Evolutionary conservation across 306 rosid species (phyloP).

Genomic region (Prunus davidiana): DNA sequence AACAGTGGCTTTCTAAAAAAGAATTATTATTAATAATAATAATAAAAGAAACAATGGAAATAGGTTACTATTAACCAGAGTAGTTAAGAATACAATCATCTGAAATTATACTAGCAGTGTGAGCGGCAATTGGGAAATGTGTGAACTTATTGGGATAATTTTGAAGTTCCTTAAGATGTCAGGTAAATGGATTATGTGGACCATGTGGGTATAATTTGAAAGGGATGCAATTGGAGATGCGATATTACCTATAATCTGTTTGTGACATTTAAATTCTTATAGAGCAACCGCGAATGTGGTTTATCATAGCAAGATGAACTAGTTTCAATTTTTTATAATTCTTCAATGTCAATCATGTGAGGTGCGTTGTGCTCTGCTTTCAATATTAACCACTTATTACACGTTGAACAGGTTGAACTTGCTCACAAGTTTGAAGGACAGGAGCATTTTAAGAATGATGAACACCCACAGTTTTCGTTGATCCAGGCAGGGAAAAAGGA

Average conservation of each 20-base stretch:
- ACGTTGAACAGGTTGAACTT: constrained; percentile 67
- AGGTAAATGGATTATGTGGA: not conserved
- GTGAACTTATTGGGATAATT: not conserved
- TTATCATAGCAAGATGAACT: not conserved
- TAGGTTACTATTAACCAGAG: too few species aligned
- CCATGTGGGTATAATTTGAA: not conserved
- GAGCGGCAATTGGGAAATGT: too few species aligned
- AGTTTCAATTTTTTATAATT: not conserved
- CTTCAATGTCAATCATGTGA: not conserved
- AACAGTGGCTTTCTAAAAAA: too few species aligned
- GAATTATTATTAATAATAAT: too few species aligned
- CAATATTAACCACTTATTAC: constrained; percentile 23
- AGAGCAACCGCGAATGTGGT: not conserved
- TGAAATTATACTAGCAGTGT: too few species aligned
- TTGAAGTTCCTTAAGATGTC: not conserved
- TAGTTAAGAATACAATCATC: too few species aligned
- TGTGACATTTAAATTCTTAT: not conserved
- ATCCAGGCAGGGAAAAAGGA: too few species aligned
- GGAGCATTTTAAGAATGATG: constrained; percentile 64
- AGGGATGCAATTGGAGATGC: not conserved
- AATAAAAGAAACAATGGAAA: too few species aligned
- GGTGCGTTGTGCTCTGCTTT: not conserved
- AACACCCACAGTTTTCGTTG: constrained; percentile 54
- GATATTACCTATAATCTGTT: not conserved
- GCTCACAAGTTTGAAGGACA: constrained; percentile 62